phyloP scores from a whole-genome alignment of 2,329 filamentous ascomycete species.

The Sordariomycetes sp. region DNA sequence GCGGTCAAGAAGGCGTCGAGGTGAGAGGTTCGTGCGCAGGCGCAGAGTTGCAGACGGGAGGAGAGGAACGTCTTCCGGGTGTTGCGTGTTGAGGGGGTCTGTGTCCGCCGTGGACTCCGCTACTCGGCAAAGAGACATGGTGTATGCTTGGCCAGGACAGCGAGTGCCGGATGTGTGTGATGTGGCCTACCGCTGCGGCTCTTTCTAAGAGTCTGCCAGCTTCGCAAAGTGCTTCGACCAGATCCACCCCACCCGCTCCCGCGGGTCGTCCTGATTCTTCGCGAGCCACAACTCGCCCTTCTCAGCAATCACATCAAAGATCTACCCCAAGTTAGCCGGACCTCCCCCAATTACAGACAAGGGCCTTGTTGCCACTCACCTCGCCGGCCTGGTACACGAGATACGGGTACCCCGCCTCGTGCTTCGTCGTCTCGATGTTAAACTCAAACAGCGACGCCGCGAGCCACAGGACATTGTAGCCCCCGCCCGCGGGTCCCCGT shows the following conservation, averaged over 20 bases:
- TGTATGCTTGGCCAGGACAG: neutral
- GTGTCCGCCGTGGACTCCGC: neutral
- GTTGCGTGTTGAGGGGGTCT: neutral
- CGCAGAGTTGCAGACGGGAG: neutral
- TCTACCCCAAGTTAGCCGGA: constrained; percentile 24
- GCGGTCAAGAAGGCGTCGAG: neutral
- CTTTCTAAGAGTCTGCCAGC: constrained; percentile 34
- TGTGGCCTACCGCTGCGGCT: neutral
- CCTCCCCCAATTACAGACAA: neutral
- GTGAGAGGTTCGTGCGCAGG: neutral
- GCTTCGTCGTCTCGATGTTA: constrained; percentile 83
- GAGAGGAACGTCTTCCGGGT: neutral
- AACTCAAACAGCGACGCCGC: constrained; percentile 94
- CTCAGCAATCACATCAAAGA: constrained; percentile 86
- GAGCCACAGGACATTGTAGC: constrained; percentile 71
- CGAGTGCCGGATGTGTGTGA: neutral
- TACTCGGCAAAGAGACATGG: too few species aligned
- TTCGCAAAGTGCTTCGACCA: constrained; percentile 97
- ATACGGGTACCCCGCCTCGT: constrained; percentile 91
- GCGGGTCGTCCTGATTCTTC: constrained; percentile 85
- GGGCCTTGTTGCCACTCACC: constrained; percentile 28
- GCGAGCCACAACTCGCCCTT: constrained; percentile 97
- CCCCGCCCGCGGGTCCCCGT: constrained; percentile 34
- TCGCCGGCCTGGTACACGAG: constrained; percentile 91
- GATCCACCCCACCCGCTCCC: constrained; percentile 80